Base-by-base conservation (phyloP, 257 asterid genomes). In the Solanum pinnatisectum region DNA sequence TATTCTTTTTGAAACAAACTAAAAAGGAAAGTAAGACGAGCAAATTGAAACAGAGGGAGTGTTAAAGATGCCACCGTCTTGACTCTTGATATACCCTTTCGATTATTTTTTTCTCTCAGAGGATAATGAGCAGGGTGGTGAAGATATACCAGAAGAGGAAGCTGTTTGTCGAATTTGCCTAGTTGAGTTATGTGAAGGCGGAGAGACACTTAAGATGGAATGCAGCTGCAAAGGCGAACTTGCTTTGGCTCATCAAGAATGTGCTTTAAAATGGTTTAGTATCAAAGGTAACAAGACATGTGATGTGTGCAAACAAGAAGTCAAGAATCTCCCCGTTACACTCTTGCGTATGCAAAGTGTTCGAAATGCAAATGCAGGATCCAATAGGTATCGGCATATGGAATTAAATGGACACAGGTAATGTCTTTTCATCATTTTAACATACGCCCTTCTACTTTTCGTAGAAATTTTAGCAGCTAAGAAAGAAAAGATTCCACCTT, bases 181-280 rank as follows among this genome's bases (percentile, higher is more conserved):
- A 37, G 94, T 95, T 71, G 99, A 96, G 72, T 92, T 96, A 30
- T 90, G 98, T 59, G 99, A 96, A 93, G 96, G 98, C 40, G 99
- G 98, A 32, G 98, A 96, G 91, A 96, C 99, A 5, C 94, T 96
- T 15, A 96, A 95, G 93, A 81, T 95, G 98, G 99, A 96, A 84
- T 96, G 99, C 73, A 95, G 96, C 92, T 95, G 99, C 98, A 96
- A 93, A 92, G 99, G 98, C 14, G 98, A 95, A 90, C 98, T 95
- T 30, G 96, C 98, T 76, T 87, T 95, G 90, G 98, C 98, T 88
- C 99, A 96, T 93, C 93, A 90, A 92, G 98, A 95, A 86, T 96
- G 99, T 89, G 99, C 98, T 5, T 30, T 95, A 25, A 96, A 95
- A 93, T 96, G 98, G 99, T 96, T 96, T 88, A 89, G 95, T 88